phyloP scores from a whole-genome alignment of 169 alveolate species.

The Cryptosporidium viatorum region DNA sequence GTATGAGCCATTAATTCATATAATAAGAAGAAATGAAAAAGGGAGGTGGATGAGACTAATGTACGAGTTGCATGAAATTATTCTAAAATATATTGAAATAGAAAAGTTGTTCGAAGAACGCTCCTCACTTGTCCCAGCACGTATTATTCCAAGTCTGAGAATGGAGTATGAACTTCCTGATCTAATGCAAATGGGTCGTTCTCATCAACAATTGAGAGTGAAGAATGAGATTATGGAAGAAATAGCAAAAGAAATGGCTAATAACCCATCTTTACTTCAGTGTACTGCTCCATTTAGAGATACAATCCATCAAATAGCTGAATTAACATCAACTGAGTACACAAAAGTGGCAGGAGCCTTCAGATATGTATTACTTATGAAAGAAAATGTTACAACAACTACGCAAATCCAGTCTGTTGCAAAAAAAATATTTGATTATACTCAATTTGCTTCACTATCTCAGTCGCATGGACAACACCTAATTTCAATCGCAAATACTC shows the following conservation, averaged over 20 bases:
- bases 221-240: conserved; percentile 55
- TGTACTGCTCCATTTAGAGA: conserved; percentile 54
- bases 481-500: conserved; percentile 48
- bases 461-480: conserved; percentile 27
- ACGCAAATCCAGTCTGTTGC: conserved; percentile 47
- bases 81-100: conserved; percentile 27
- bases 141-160: conserved; percentile 47
- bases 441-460: background rate
- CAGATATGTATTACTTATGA: conserved; percentile 46
- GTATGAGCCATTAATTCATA: conserved; percentile 44
- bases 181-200: conserved; percentile 56
- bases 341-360: conserved; percentile 63
- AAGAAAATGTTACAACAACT: conserved; percentile 30
- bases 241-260: conserved; percentile 66
- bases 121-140: conserved; percentile 57
- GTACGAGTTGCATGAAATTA: conserved; percentile 56
- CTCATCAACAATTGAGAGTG: conserved; percentile 56
- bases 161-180: conserved; percentile 34
- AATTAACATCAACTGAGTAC: conserved; percentile 47
- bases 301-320: conserved; percentile 59
- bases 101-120: conserved; percentile 57
- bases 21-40: conserved; percentile 51
- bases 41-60: conserved; percentile 67
- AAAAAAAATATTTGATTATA: conserved; percentile 30
- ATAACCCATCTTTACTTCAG: conserved; percentile 48